Evolutionary conservation across 2,329 filamentous ascomycete species (phyloP), one percentile per base, ranked within the genome.

Genomic region (Alternaria consortialis): DNA sequence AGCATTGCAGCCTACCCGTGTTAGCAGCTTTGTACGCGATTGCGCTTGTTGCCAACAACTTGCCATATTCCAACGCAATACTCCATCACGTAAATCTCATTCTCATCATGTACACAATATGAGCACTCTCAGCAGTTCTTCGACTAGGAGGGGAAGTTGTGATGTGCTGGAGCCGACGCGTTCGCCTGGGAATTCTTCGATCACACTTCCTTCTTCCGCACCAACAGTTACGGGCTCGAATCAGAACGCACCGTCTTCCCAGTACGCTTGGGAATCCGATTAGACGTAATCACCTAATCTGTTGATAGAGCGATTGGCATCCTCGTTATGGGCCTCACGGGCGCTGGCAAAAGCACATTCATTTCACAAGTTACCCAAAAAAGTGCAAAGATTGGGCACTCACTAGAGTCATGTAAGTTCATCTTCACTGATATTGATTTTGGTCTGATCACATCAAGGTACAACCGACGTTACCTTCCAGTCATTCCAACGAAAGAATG

Each of bases 271-370:
- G 1, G 3, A 5, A 8, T 9, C 23, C n/a, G 7, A 1, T 4
- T 8, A 17, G 25, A 40, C 36, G 27, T 40, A 6, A 3, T 17
- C 2, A 13, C 31, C 34, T 29, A 13, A 37, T 27, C 27, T 34
- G 50, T 56, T 31, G 34, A 27, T 20, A 42, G 25, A n/a, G 57
- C 55, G 11, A 48, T 64, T 12, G 52, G 56, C 20, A 77, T 80
- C 36, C 78, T 78, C 1, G 75, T 82, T 0, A 78, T 82, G 73
- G 81, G 81, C 1, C 65, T 80, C 32, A 82, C 80, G 0, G 81
- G 81, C 1, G 65, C 75, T 1, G 81, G 81, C 1, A 82, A 82
- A 59, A 78, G 73, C 32, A 69, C 73, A 1, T 79, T 81, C 58
- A 81, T 82, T 42, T 54, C 53, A 11, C 53, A 47, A 17, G 11